Evolutionary conservation across 805 yeast species (phyloP), one percentile per base, ranked within the genome.

Genomic region (Yamadazyma endophytica): DNA sequence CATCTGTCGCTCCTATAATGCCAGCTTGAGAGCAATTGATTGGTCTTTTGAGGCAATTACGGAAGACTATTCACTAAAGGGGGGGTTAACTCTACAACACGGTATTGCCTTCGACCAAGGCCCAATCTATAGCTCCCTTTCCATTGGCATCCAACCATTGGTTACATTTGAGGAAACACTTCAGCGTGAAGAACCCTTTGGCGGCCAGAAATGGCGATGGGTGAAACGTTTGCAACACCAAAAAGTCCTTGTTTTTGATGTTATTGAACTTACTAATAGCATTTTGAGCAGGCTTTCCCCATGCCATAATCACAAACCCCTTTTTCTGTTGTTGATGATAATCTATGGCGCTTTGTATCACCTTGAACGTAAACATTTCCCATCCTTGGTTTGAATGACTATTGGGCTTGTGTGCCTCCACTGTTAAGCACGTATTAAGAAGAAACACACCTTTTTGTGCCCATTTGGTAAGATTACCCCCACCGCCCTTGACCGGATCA

Each of bases 161-260:
- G 52, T 92, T 90, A 25, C 90, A 77, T 49, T 73, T 70, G 31
- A 54, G 67, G 56, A 88, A 90, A 48, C 87, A 96, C 14, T 65
- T 60, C 44, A 82, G 77, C 2, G 79, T 79, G 46, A 90, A 89
- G 55, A 83, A 92, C 1, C 73, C 96, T 25, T 94, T 63, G 13
- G 82, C 70, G 0, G 98, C 98, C 40, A 95, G 83, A 29, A 92
- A 61, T 1, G 99, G 99, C 17, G 95, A 83, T 1, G 99, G 99
- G 57, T 92, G 99, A 0, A 88, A 97, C 0, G 87, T 69, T 39
- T 71, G 73, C 17, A 92, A 58, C 0, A 85, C 74, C 24, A 71
- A 46, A 35, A 77, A 69, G 22, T 62, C 55, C 17, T 34, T 47
- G 1, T 34, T 25, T 46, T 41, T 58, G 42, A 28, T 46, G 1